Conservation (phyloP, 2,329 filamentous ascomycete species). For the Xylariaceae sp. region DNA sequence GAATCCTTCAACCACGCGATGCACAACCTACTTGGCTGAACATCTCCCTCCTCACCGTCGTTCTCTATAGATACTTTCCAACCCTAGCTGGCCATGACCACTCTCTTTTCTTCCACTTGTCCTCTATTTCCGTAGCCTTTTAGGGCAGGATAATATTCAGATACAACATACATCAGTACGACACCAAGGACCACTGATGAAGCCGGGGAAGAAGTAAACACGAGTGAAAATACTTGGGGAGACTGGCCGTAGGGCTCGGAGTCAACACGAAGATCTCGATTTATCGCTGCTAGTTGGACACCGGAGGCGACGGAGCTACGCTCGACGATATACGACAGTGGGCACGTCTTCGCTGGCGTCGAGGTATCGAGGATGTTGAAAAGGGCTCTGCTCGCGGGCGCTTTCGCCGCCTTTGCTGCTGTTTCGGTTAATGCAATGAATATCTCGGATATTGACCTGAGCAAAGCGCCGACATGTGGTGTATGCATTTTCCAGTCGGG, state of each 20-base stretch:
- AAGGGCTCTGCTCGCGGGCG: constrained; percentile 7
- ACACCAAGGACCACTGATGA: too few species aligned
- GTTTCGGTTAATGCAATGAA: constrained; percentile 5
- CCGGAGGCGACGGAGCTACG: too few species aligned
- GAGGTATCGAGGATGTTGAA: constrained; percentile 7
- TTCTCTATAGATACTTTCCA: neutral
- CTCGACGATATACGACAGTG: neutral
- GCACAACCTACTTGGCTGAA: neutral
- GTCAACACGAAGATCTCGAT: too few species aligned
- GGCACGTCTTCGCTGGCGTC: neutral
- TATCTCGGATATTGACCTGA: constrained; percentile 1
- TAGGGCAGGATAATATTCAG: too few species aligned
- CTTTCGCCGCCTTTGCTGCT: constrained; percentile 2
- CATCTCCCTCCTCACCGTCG: neutral
- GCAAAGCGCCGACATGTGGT: constrained; percentile 8
- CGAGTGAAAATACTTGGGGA: too few species aligned
- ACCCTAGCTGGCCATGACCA: too few species aligned
- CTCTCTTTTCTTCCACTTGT: too few species aligned
- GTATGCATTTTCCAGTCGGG: constrained; percentile 3
- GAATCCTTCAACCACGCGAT: neutral
- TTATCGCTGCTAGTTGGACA: too few species aligned
- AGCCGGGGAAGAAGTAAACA: too few species aligned
- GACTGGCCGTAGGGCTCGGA: too few species aligned
- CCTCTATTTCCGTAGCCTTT: too few species aligned
- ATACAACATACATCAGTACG: too few species aligned